Evolutionary conservation across 2,329 filamentous ascomycete species (phyloP).

Genomic region (Clonostachys rhizophaga): DNA sequence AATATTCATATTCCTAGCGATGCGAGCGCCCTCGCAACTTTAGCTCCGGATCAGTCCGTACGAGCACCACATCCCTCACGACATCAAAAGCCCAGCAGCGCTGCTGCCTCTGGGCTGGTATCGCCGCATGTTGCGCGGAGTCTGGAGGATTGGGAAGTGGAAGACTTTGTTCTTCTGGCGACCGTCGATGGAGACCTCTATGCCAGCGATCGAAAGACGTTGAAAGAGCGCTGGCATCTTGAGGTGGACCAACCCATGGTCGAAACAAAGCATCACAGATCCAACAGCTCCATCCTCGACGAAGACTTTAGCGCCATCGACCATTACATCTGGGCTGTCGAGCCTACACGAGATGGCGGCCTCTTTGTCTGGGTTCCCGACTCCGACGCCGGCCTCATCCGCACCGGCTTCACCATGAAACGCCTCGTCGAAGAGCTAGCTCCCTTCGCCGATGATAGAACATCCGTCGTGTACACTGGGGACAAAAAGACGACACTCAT

Average conservation of each 20-base stretch:
- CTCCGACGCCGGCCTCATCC: conserved; percentile 53
- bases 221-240: conserved; percentile 79
- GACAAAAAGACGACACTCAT: conserved; percentile 88
- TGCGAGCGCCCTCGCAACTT: conserved; percentile 96
- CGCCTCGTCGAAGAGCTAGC: conserved; percentile 78
- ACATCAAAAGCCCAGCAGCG: conserved; percentile 49
- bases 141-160: conserved; percentile 98
- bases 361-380: conserved; percentile 81
- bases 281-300: conserved; percentile 58
- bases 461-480: conserved; percentile 82
- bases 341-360: conserved; percentile 81
- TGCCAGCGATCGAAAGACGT: conserved; percentile 83
- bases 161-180: conserved; percentile 99
- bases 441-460: conserved; percentile 70
- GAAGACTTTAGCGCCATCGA: conserved; percentile 64
- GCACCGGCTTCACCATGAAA: conserved; percentile 74
- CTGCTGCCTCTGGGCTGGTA: conserved; percentile 59
- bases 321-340: conserved; percentile 91
- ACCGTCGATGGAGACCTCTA: conserved; percentile 97
- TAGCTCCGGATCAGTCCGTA: conserved; percentile 94
- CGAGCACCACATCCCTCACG: conserved; percentile 80
- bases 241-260: conserved; percentile 84
- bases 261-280: conserved; percentile 77
- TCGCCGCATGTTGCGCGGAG: conserved; percentile 93
- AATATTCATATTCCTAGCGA: conserved; percentile 43